Conservation (phyloP, 176 grass and related monocot species). For the Chrysopogon serrulatus region DNA sequence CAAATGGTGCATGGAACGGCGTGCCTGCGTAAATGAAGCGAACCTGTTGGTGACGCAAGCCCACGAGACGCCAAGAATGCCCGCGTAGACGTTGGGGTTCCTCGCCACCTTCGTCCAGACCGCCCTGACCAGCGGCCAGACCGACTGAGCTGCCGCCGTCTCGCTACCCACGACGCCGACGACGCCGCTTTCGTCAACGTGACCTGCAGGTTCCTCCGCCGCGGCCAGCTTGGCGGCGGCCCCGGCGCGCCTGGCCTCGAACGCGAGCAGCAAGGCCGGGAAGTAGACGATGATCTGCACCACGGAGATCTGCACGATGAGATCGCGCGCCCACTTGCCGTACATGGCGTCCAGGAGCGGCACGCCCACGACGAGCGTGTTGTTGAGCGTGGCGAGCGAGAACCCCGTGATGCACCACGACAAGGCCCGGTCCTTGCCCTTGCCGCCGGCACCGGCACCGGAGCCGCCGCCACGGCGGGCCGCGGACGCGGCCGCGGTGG, state of each 20-base stretch:
- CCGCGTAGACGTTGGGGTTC: constrained; percentile 78
- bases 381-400: constrained; percentile 78
- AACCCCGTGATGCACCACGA: constrained; percentile 73
- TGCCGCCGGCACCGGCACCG: no score
- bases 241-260: constrained; percentile 63
- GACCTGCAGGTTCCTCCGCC: background rate
- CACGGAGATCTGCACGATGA: constrained; percentile 81
- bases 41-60: constrained; percentile 59
- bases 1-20: background rate
- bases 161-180: background rate
- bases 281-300: constrained; percentile 73
- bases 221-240: background rate
- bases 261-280: constrained; percentile 45
- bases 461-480: no score
- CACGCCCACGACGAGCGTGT: constrained; percentile 85
- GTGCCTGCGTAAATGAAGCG: background rate
- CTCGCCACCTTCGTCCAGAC: constrained; percentile 55
- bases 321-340: constrained; percentile 85
- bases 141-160: background rate
- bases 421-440: background rate
- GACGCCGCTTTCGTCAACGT: constrained; percentile 13
- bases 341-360: constrained; percentile 88
- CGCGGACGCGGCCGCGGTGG: background rate
- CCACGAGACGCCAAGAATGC: constrained; percentile 62
- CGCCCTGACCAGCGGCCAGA: constrained; percentile 39